Base-by-base conservation (phyloP, 441 rosid species). In the Adansonia grandidieri region DNA sequence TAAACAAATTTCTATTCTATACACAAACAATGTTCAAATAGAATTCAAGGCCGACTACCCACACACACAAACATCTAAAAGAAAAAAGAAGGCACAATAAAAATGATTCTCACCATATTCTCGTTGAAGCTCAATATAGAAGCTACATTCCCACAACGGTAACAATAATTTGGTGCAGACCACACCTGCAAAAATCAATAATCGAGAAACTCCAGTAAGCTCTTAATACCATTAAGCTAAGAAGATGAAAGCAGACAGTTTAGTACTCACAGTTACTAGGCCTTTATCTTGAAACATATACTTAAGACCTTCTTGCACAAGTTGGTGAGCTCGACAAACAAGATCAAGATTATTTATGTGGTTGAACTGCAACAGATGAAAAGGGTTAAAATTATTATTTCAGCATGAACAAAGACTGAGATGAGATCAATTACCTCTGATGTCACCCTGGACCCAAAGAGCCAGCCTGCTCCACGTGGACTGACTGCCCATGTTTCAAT, bases 401-500 rank as follows among this genome's bases (percentile, higher is more conserved):
- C 51, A 60, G 37, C 45, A 44, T 22, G 19, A 72, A 6, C 15
- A 57, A 13, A 73, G 74, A 11, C 47, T 11, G 71, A 42, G 54
- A 79, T 50, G 57, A 47, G 62, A 58, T 60, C 37, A 14, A 42
- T 79, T 91, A 94, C 99, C 98, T 97, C 99, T 65, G 98, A 79
- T 65, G 99, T 94, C 75, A 97, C 99, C 88, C 98, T 92, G 80
- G 99, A 91, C 53, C 99, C 99, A 79, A 97, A 97, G 80, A 97
- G 98, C 99, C 99, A 97, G 80, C 98, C 99, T 71, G 99, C 99
- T 81, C 99, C 99, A 72, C 99, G 88, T 48, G 99, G 99, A 88
- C 99, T 97, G 64, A 97, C 98, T 60, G 99, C 99, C 99, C 99
- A 97, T 80, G 98, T 92, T 85, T 97, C 99, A 81, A 97, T 97